Base-by-base conservation (phyloP, 2,329 filamentous ascomycete species). In the Trichoderma pleuroti region DNA sequence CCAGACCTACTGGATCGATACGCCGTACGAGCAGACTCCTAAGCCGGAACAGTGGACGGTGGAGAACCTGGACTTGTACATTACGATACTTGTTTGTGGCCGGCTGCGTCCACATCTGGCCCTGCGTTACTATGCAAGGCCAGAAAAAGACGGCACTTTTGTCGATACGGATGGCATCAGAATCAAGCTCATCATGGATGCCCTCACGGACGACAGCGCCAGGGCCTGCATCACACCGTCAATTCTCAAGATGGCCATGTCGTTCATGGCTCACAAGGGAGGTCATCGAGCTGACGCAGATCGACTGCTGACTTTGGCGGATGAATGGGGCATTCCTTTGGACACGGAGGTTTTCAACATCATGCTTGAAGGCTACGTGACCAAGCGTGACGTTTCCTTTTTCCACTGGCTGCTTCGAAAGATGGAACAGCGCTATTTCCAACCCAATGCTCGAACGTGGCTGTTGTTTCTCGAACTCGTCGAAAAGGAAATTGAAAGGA, bases 401-500 rank as follows among this genome's bases (percentile, higher is more conserved):
- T 87, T 87, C 74, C 76, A 82, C 70, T 73, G 73, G 4, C 77
- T 81, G 1, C 74, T 86, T 18, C 73, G 76, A 18, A 77, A 80
- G 70, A 86, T 87, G 85, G 71, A 78, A 28, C 67, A 73, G 8
- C 77, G 78, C 14, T 81, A 79, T 61, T 79, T 81, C 57, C 72
- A 73, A 32, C 84, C 85, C 5, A 82, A 85, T 61, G 75, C 82
- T 4, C 76, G 77, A 18, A 86, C 86, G 0, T 87, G 86, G 86
- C 73, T 83, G 3, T 78, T 84, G 5, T 85, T 86, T 71, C 77
- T 87, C 21, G 77, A 79, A n/a, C 79, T 87, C 57, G 86, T 91
- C 70, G 86, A 88, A 77, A 86, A 86, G 12, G 88, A 90, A 75
- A 84, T 87, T n/a, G 82, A 84, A 63, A 80, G 81, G 65, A 81